Base-by-base conservation (phyloP, 1,139 yeast genomes). In the Candida sanyaensis region DNA sequence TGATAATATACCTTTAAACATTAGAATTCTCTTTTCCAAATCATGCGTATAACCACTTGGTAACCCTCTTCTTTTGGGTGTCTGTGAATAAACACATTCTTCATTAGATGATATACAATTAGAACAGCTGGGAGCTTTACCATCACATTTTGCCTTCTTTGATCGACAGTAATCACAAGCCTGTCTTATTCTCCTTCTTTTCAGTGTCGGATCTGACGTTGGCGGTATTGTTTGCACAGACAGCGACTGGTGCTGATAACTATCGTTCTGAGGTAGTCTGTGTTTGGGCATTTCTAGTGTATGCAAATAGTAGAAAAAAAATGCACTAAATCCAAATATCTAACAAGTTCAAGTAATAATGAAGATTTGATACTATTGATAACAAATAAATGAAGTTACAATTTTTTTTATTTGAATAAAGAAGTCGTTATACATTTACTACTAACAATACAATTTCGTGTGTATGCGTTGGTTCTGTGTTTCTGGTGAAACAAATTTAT, bases 81-180 rank as follows among this genome's bases (percentile, higher is more conserved):
- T 50, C 31, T 57, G 55, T 7, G 63, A 50, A 39, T 61, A 62
- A 3, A 53, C 47, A 44, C 66, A 62, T 10, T 46, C 46, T 34
- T 52, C 57, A 11, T 54, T 37, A 24, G 48, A 50, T 5, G 44
- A 17, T 8, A 43, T 33, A 47, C 66, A 62, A 26, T 55, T 59
- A 2, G 65, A 51, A 44, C 66, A 62, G 11, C 47, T 37, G 2
- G 66, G 66, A 3, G 56, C 32, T 38, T 50, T 47, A 1, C 66
- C 67, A 47, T 62, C 66, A 50, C 67, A 63, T 46, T 61, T 62
- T 12, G 63, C 63, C 42, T 60, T 61, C 44, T 58, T 58, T 6
- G 58, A 45, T 6, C 66, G 57, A 47, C 67, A 63, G 29, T 45
- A 55, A 43, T 63, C 65, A 44, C 67, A 63, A 23, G 67, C 67